Evolutionary conservation across 1,139 yeast species (phyloP).

Genomic region (Yamadazyma kanchanaburiensis): DNA sequence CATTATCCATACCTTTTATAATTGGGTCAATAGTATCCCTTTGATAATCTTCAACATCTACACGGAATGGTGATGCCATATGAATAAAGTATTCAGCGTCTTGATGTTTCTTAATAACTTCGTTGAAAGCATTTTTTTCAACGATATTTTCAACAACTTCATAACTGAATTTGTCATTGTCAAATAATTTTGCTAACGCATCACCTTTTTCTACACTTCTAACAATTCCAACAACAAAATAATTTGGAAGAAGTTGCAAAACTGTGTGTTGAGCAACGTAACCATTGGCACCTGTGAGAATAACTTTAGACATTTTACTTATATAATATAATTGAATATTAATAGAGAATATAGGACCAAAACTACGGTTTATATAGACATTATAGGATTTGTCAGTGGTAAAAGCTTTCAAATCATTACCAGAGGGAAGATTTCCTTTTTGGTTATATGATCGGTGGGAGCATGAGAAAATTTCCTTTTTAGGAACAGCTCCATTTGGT

Average conservation of each 20-base stretch:
- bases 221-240: constrained; percentile 56
- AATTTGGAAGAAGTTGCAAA: constrained; percentile 29
- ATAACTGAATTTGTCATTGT: constrained; percentile 29
- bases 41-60: constrained; percentile 13
- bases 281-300: constrained; percentile 37
- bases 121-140: constrained; percentile 49
- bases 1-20: constrained; percentile 20
- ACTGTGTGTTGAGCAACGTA: constrained; percentile 34
- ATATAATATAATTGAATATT: no score
- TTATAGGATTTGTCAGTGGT: no score
- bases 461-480: no score
- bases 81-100: constrained; percentile 54
- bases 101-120: constrained; percentile 43
- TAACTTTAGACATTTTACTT: constrained; percentile 12
- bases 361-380: no score
- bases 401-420: no score
- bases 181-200: constrained; percentile 30
- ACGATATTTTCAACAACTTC: constrained; percentile 52
- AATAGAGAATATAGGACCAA: no score
- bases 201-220: constrained; percentile 53
- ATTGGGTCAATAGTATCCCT: constrained; percentile 17
- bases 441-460: no score
- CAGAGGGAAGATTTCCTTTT: no score
- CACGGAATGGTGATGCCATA: constrained; percentile 29
- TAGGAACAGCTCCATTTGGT: no score